Evolutionary conservation across 2,329 filamentous ascomycete genomes (phyloP).

Genomic region (Diaporthe humulicola): DNA sequence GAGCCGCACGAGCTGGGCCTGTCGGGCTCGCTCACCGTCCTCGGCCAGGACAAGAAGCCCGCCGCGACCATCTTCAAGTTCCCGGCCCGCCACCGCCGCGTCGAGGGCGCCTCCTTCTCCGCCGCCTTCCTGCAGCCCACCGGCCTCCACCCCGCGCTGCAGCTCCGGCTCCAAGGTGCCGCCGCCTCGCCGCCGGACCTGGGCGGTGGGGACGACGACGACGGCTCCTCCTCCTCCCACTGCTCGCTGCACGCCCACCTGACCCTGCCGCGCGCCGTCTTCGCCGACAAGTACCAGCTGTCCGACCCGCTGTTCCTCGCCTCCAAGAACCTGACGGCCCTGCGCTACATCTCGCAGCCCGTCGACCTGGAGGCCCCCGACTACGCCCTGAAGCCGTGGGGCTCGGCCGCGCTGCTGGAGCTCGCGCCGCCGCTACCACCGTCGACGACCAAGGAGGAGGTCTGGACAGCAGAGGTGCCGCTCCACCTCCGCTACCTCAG

Average conservation of each 20-base stretch:
- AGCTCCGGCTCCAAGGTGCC: constrained; percentile 69
- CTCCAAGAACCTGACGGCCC: constrained; percentile 80
- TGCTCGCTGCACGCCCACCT: constrained; percentile 86
- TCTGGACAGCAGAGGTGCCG: constrained; percentile 80
- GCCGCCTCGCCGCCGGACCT: constrained; percentile 61
- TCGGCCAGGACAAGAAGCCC: constrained; percentile 80
- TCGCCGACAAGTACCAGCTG: constrained; percentile 91
- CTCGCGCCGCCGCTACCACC: constrained; percentile 67
- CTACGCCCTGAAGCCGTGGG: constrained; percentile 84
- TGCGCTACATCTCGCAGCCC: constrained; percentile 79
- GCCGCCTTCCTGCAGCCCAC: constrained; percentile 77
- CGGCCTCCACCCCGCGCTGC: constrained; percentile 86
- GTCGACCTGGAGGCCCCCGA: constrained; percentile 93
- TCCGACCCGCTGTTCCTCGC: constrained; percentile 80
- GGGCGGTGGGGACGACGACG: constrained; percentile 53
- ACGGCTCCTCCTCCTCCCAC: constrained; percentile 52
- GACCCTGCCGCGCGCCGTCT: constrained; percentile 84
- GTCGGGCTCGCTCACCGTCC: constrained; percentile 81
- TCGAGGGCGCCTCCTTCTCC: constrained; percentile 65
- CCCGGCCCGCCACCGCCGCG: constrained; percentile 80
- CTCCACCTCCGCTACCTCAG: constrained; percentile 87
- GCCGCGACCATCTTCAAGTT: constrained; percentile 87
- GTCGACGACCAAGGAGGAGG: constrained; percentile 34
- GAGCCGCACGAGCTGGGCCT: constrained; percentile 83
- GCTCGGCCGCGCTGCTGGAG: constrained; percentile 82